Conservation (phyloP, 176 grass and related monocot genomes). For the Phoenix roebelenii region DNA sequence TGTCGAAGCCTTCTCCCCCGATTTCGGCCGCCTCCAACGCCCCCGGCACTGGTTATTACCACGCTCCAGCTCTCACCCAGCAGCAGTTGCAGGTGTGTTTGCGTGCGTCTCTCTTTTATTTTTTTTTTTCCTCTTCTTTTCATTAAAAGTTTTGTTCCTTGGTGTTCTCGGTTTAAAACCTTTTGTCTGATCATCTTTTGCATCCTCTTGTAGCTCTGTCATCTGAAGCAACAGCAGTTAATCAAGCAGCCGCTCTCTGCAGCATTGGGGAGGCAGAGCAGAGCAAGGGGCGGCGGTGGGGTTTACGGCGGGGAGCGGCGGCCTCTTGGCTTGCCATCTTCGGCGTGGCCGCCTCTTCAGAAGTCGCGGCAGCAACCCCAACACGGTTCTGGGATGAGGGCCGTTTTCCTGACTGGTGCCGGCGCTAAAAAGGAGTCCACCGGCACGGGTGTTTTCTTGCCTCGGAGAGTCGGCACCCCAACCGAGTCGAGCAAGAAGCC, state of each 20-base stretch:
- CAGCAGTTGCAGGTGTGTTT: slow-evolving; percentile 47
- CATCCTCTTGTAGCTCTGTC: slow-evolving; percentile 35
- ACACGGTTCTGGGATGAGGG: slow-evolving; percentile 32
- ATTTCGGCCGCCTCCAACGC: background rate
- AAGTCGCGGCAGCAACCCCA: slow-evolving; percentile 21
- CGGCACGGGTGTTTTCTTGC: slow-evolving; percentile 86
- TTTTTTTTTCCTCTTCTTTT: background rate
- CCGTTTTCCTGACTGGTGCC: slow-evolving; percentile 42
- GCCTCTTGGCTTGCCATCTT: slow-evolving; percentile 23
- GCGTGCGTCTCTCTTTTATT: slow-evolving; percentile 21
- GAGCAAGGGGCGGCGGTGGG: background rate
- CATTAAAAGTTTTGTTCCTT: background rate
- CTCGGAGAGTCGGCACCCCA: slow-evolving; percentile 27
- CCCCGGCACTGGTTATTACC: slow-evolving; percentile 24
- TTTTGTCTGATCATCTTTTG: background rate
- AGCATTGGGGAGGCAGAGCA: slow-evolving; percentile 13
- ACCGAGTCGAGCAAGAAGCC: slow-evolving; percentile 43
- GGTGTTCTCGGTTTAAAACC: background rate
- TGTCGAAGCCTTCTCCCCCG: slow-evolving; percentile 28
- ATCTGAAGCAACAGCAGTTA: slow-evolving; percentile 68
- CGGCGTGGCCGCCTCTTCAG: slow-evolving; percentile 28
- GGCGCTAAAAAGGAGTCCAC: slow-evolving; percentile 49
- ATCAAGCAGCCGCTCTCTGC: slow-evolving; percentile 25
- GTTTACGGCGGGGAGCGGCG: background rate
- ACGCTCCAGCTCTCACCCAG: slow-evolving; percentile 33